These are phyloP conservation scores for Leucocoprinus birnbaumii DNA, from an alignment of 768 basidiomycete species.

Conservation along the genomic window DNA sequence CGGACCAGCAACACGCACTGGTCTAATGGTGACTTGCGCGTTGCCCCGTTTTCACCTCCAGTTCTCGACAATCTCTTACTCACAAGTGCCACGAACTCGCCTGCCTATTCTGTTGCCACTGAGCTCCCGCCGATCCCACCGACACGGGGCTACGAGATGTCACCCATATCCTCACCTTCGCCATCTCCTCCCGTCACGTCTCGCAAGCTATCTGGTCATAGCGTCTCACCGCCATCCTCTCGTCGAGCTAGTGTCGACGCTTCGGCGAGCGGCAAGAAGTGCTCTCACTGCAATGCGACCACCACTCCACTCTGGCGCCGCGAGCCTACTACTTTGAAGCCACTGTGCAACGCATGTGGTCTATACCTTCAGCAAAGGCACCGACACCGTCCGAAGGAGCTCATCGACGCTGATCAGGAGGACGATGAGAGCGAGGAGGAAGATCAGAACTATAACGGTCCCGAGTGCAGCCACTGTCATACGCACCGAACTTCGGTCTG, in stretches of 20 bases:
- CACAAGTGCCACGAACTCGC: conserved; percentile 4
- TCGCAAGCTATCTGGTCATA: conserved; percentile 18
- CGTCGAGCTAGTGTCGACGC: conserved; percentile 27
- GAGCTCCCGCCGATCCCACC: conserved; percentile 7
- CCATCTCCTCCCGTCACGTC: conserved; percentile 21
- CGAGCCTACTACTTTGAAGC: conserved; percentile 41
- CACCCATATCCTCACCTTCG: conserved; percentile 32
- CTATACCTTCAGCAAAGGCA: conserved; percentile 46
- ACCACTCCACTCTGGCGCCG: conserved; percentile 48
- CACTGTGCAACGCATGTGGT: conserved; percentile 46
- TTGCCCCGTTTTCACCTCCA: conserved; percentile 1
- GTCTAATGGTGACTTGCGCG: conserved; percentile 7
- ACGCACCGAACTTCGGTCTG: conserved; percentile 49
- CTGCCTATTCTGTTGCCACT: conserved; percentile 2
- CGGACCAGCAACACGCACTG: not conserved
- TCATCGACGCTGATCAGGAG: conserved; percentile 44
- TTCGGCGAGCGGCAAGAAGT: conserved; percentile 31
- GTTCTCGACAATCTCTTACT: conserved; percentile 5
- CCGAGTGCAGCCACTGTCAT: conserved; percentile 47
- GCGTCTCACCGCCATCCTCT: conserved; percentile 21
- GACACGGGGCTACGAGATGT: conserved; percentile 23
- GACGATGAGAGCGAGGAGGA: conserved; percentile 37
- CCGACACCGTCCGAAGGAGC: conserved; percentile 44
- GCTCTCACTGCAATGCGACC: conserved; percentile 46
- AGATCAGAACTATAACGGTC: conserved; percentile 37